A percentile compares a stretch with the other conserved stretches of the same genome.
phyloP scores from a whole-genome alignment of 169 alveolate genomes.

The Sarcocystis neurona region DNA sequence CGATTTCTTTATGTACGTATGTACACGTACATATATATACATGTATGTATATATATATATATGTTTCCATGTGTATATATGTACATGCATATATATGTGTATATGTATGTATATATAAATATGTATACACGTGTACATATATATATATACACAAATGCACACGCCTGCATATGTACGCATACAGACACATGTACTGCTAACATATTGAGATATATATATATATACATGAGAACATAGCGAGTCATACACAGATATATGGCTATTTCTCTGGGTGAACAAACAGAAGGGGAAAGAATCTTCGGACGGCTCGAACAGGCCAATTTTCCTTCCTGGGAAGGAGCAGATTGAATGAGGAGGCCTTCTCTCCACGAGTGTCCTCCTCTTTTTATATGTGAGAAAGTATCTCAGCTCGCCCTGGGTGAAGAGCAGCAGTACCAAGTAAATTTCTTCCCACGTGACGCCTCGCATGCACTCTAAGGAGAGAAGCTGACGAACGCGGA shows the following conservation, averaged over 20 bases:
- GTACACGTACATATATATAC: too few relatives aligned
- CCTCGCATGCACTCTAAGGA: constrained; percentile 49
- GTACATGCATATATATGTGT: too few relatives aligned
- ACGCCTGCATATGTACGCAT: too few relatives aligned
- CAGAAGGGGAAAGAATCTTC: not conserved
- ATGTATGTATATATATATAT: not conserved
- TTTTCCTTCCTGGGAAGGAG: too few relatives aligned
- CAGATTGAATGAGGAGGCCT: too few relatives aligned
- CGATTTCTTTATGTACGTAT: not conserved
- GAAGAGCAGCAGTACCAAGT: too few relatives aligned
- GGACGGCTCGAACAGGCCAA: not conserved
- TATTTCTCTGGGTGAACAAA: not conserved
- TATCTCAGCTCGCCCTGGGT: too few relatives aligned
- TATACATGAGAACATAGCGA: not conserved
- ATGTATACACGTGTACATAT: not conserved
- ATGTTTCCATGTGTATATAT: not conserved
- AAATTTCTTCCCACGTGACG: constrained; percentile 52
- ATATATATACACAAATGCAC: too few relatives aligned
- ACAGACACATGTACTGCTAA: too few relatives aligned
- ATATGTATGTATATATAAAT: not conserved
- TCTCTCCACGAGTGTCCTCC: too few relatives aligned
- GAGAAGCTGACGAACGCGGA: constrained; percentile 41
- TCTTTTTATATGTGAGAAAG: too few relatives aligned
- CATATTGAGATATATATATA: too few relatives aligned
- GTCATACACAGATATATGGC: not conserved